Conservation (phyloP, 495 filamentous ascomycete species). For the Penicillium paxilli region DNA sequence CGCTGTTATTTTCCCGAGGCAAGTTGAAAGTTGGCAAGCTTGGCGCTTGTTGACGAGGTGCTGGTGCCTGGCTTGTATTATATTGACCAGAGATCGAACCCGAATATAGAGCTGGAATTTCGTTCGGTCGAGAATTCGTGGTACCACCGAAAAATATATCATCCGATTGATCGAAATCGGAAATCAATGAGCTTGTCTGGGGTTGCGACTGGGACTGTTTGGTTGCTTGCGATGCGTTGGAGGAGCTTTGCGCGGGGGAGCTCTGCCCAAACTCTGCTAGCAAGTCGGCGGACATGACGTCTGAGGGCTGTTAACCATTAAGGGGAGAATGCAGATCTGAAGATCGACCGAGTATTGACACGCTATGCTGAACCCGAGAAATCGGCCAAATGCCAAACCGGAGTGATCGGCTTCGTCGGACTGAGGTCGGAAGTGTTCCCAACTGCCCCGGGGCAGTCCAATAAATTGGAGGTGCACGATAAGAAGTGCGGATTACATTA, state of each 20-base stretch:
- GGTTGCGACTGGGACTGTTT: slow-evolving; percentile 6
- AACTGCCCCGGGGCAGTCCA: too few species aligned
- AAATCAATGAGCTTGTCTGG: slow-evolving; percentile 27
- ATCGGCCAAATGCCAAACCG: not conserved
- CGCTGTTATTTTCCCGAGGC: slow-evolving; percentile 23
- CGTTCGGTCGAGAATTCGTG: slow-evolving; percentile 2
- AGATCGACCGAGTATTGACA: not conserved
- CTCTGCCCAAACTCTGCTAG: slow-evolving; percentile 65
- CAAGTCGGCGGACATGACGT: slow-evolving; percentile 71
- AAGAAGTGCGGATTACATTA: slow-evolving; percentile 22
- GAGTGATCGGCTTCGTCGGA: not conserved
- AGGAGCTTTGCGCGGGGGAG: slow-evolving; percentile 15
- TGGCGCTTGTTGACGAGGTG: slow-evolving; percentile 6
- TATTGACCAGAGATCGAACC: slow-evolving; percentile 5
- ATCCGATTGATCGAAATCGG: slow-evolving; percentile 23
- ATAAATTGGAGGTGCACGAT: slow-evolving; percentile 2
- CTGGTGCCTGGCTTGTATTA: slow-evolving; percentile 1
- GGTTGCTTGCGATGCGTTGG: slow-evolving; percentile 7
- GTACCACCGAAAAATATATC: slow-evolving; percentile 21
- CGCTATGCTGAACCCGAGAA: not conserved
- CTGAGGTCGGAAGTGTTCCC: slow-evolving; percentile 8
- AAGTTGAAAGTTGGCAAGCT: slow-evolving; percentile 17
- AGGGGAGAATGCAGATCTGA: not conserved
- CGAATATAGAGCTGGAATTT: not conserved
- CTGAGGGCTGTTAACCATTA: slow-evolving; percentile 9